Conservation (phyloP, 495 filamentous ascomycete genomes). For the Friedmanniomyces simplex region DNA sequence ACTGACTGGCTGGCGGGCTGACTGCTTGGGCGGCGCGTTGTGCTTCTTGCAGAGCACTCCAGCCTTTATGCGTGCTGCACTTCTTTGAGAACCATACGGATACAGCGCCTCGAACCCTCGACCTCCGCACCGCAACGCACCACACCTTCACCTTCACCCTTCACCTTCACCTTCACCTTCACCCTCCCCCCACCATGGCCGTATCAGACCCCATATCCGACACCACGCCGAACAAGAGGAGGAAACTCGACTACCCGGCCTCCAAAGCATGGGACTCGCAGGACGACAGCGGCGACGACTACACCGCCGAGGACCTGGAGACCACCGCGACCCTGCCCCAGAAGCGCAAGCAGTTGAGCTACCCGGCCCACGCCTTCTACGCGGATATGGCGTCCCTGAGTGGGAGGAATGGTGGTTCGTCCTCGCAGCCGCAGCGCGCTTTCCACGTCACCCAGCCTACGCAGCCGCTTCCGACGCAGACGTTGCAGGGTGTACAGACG, state of each 20-base stretch:
- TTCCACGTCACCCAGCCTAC: conserved; percentile 22
- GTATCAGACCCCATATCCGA: conserved; percentile 18
- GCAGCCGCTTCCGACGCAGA: conserved; percentile 8
- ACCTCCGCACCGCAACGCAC: neutral
- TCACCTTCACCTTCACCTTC: neutral
- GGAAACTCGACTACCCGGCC: neutral
- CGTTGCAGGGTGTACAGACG: too few species aligned
- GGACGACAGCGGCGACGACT: conserved; percentile 46
- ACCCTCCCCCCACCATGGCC: conserved; percentile 9
- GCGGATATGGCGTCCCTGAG: conserved; percentile 4
- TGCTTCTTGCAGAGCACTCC: too few species aligned
- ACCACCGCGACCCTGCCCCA: conserved; percentile 51
- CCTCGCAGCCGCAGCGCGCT: neutral
- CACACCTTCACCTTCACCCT: neutral
- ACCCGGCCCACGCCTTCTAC: conserved; percentile 1
- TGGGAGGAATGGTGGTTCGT: neutral
- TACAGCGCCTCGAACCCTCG: too few species aligned
- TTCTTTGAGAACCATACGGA: too few species aligned
- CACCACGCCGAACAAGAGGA: conserved; percentile 14
- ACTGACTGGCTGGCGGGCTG: too few species aligned
- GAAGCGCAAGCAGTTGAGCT: conserved; percentile 4
- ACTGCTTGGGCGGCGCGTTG: too few species aligned
- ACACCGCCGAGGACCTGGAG: conserved; percentile 42
- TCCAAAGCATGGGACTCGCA: conserved; percentile 31
- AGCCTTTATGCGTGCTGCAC: too few species aligned